Evolutionary conservation across 2,329 filamentous ascomycete species (phyloP).

Genomic region (Neonectria punicea): DNA sequence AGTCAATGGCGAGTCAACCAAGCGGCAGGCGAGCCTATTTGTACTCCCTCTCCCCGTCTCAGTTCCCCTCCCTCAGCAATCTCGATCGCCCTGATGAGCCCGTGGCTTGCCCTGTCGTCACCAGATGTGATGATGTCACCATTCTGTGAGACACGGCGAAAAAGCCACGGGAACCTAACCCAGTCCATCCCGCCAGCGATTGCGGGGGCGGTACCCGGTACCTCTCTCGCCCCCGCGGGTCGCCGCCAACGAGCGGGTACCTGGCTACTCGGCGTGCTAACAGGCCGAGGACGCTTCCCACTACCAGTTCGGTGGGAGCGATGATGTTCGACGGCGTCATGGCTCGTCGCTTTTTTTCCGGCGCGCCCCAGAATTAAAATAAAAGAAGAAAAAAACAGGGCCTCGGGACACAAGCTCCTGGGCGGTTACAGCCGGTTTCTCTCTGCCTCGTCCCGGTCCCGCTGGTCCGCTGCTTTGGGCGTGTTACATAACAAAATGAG

Average conservation of each 20-base stretch:
- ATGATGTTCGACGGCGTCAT: constrained; percentile 44
- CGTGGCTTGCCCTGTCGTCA: constrained; percentile 48
- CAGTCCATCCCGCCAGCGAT: background rate
- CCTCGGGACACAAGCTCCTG: background rate
- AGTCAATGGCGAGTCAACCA: background rate
- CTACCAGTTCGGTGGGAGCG: constrained; percentile 15
- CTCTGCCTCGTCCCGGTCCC: background rate
- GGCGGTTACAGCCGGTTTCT: background rate
- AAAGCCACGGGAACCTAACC: background rate
- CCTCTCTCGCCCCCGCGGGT: background rate
- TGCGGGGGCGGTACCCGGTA: constrained; percentile 14
- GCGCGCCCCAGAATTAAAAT: constrained; percentile 18
- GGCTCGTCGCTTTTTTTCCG: constrained; percentile 14
- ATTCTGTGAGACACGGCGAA: constrained; percentile 39
- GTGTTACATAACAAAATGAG: background rate
- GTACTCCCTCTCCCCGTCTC: constrained; percentile 30
- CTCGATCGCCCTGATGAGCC: constrained; percentile 40
- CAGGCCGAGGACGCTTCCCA: background rate
- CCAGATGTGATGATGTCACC: constrained; percentile 56
- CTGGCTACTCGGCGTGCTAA: constrained; percentile 9
- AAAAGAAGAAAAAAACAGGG: background rate
- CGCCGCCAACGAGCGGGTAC: background rate
- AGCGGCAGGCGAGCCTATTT: constrained; percentile 36
- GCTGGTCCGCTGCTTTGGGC: background rate
- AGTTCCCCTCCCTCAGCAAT: constrained; percentile 27